These are phyloP conservation scores for Pelagomonas calceolata DNA, from an alignment of 108 stramenopile genomes.

Conservation along the genomic window DNA sequence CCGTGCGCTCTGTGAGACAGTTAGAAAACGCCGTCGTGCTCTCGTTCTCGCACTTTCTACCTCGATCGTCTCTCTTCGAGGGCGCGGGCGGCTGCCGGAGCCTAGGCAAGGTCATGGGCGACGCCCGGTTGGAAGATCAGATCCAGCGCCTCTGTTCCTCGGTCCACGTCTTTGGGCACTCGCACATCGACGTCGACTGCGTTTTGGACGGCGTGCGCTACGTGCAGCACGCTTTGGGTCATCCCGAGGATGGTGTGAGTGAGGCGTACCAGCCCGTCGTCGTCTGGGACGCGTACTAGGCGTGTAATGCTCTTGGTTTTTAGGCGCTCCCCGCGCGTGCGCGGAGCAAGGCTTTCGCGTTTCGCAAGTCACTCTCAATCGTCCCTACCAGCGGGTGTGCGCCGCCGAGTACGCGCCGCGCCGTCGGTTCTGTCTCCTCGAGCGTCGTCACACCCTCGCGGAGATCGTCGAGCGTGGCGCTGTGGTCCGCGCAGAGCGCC, in stretches of 20 bases:
- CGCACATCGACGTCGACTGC: conserved; percentile 35
- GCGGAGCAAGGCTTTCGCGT: no score
- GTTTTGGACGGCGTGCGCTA: conserved; percentile 8
- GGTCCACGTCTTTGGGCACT: conserved; percentile 37
- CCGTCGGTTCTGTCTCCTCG: no score
- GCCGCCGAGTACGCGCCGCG: no score
- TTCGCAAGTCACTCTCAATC: no score
- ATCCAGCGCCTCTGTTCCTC: conserved; percentile 20
- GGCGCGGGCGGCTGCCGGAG: background rate
- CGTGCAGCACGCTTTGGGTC: conserved; percentile 12
- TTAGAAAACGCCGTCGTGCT: background rate
- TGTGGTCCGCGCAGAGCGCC: no score
- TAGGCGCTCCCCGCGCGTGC: no score
- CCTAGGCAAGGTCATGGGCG: conserved; percentile 6
- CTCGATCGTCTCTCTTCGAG: background rate
- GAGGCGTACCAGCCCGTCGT: no score
- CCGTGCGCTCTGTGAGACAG: background rate
- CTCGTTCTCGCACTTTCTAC: conserved; percentile 7
- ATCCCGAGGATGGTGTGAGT: background rate
- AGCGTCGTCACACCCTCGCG: no score
- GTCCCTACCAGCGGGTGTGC: no score
- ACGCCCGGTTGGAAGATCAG: conserved; percentile 16
- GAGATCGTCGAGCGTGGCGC: no score
- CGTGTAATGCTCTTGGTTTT: no score
- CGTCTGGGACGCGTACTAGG: no score